Percentiles rank a stretch among this genome's conserved stretches.
Conservation (phyloP, 768 basidiomycete species). For the Calvatia gigantea region DNA sequence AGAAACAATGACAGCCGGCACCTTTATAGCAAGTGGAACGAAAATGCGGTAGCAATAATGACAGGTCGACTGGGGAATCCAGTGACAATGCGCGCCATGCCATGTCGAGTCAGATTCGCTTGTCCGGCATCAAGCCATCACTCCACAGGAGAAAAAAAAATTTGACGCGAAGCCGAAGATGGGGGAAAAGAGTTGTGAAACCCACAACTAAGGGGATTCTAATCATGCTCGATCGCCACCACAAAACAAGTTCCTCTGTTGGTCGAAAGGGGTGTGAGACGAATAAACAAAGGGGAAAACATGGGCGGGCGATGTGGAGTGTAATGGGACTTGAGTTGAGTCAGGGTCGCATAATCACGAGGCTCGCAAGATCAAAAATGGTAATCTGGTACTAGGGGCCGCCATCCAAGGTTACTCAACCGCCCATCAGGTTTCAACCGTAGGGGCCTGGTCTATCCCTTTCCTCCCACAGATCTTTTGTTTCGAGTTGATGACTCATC, state of each 20-base stretch:
- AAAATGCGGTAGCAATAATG: not conserved
- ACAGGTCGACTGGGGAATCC: conserved; percentile 2
- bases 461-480: conserved; percentile 3
- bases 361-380: conserved; percentile 8
- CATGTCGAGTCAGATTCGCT: not conserved
- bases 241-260: not conserved
- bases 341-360: conserved; percentile 8
- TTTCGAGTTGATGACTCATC: conserved; percentile 10
- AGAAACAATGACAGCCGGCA: not conserved
- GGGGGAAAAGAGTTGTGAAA: not conserved
- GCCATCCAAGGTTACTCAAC: conserved; percentile 3
- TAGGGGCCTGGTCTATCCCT: conserved; percentile 5
- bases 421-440: conserved; percentile 10
- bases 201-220: conserved; percentile 15
- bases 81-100: not conserved
- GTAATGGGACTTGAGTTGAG: not conserved
- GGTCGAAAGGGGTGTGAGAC: not conserved
- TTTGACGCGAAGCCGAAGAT: conserved; percentile 1
- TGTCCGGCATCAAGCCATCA: conserved; percentile 2
- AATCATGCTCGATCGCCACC: not conserved
- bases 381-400: conserved; percentile 1
- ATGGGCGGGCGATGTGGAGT: not conserved
- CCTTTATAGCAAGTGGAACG: conserved; percentile 1
- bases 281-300: conserved; percentile 3
- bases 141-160: conserved; percentile 7